Evolutionary conservation across 1,139 yeast species (phyloP).

Genomic region (Taiozyma sp.): DNA sequence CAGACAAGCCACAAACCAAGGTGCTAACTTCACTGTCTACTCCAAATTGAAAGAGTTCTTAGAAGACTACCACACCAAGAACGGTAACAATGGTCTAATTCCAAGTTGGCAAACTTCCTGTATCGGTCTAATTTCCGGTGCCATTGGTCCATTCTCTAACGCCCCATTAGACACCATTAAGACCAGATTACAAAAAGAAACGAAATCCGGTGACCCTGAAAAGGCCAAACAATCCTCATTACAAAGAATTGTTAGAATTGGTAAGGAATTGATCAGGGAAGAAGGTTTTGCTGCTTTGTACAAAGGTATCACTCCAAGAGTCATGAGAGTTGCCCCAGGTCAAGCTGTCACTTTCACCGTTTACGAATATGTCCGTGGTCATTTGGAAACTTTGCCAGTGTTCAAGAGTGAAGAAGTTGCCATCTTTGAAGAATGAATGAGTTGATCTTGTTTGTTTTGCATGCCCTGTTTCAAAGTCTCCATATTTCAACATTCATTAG

Average conservation of each 20-base stretch:
- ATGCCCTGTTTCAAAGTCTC: not conserved
- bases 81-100: slow-evolving; percentile 35
- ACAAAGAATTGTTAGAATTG: slow-evolving; percentile 76
- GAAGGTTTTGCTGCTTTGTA: slow-evolving; percentile 87
- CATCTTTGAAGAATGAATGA: slow-evolving; percentile 29
- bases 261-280: slow-evolving; percentile 76
- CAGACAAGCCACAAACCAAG: slow-evolving; percentile 97
- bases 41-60: slow-evolving; percentile 75
- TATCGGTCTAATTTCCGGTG: slow-evolving; percentile 92
- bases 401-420: slow-evolving; percentile 23
- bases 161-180: slow-evolving; percentile 98
- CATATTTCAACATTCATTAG: not conserved
- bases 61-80: slow-evolving; percentile 58
- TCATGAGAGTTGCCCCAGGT: slow-evolving; percentile 99
- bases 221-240: slow-evolving; percentile 27
- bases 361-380: slow-evolving; percentile 80
- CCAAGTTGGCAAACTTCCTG: slow-evolving; percentile 94
- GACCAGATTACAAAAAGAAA: slow-evolving; percentile 92
- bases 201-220: slow-evolving; percentile 65
- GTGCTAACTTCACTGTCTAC: slow-evolving; percentile 96
- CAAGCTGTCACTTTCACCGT: slow-evolving; percentile 98
- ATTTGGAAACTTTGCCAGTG: slow-evolving; percentile 49
- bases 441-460: not conserved
- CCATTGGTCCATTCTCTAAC: slow-evolving; percentile 95
- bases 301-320: slow-evolving; percentile 98